Conservation (phyloP, 257 asterid genomes). For the Paulownia fortunei region DNA sequence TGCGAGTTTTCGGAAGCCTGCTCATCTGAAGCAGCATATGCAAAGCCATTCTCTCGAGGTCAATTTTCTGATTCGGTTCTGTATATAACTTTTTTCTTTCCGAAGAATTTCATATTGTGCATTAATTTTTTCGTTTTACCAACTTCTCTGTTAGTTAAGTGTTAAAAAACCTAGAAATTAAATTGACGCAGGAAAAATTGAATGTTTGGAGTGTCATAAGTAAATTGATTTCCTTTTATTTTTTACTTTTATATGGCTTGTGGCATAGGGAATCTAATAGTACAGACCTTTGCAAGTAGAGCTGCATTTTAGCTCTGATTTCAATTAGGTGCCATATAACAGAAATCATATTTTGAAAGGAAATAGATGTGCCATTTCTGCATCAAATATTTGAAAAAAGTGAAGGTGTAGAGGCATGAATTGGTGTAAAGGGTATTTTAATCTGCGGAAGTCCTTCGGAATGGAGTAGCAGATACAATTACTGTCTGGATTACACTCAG, state of each 20-base stretch:
- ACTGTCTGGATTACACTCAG: background rate
- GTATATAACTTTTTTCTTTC: background rate
- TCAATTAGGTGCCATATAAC: background rate
- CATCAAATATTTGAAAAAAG: background rate
- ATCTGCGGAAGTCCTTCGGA: too few species aligned
- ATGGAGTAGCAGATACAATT: too few species aligned
- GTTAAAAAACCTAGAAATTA: background rate
- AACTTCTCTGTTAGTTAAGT: background rate
- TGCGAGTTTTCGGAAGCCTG: conserved; percentile 72
- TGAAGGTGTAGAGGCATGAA: background rate
- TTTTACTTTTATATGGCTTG: background rate
- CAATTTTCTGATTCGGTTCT: background rate
- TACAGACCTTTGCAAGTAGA: background rate
- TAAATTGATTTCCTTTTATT: background rate
- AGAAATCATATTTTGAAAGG: too few species aligned
- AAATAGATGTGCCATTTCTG: background rate
- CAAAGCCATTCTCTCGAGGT: conserved; percentile 89
- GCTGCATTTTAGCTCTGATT: background rate
- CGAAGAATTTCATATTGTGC: background rate
- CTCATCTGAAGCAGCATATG: conserved; percentile 91
- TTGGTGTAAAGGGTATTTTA: background rate
- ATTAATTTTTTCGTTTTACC: background rate
- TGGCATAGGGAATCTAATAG: background rate
- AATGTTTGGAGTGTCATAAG: background rate
- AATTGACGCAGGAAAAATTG: background rate